phyloP scores from a whole-genome alignment of 2,329 filamentous ascomycete genomes.

The Fusarium bactridioides region DNA sequence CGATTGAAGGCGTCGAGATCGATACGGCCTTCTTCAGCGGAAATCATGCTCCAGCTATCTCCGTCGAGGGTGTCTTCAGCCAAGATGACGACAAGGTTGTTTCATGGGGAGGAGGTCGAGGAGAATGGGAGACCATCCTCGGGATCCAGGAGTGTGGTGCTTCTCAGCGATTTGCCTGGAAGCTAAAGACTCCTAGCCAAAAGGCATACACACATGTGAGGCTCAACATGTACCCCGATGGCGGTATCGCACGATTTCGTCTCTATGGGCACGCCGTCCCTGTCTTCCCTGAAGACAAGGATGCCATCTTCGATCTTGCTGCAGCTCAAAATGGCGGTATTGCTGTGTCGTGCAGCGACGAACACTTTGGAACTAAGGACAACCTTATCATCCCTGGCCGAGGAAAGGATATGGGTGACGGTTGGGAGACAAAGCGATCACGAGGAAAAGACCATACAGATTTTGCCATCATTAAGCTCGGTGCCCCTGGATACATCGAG shows the following conservation, averaged over 20 bases:
- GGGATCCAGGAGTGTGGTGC: slow-evolving; percentile 76
- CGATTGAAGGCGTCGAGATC: slow-evolving; percentile 76
- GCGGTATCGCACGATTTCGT: slow-evolving; percentile 81
- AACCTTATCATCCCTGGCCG: slow-evolving; percentile 82
- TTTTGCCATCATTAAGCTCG: slow-evolving; percentile 81
- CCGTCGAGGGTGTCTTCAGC: slow-evolving; percentile 78
- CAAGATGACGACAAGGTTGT: slow-evolving; percentile 69
- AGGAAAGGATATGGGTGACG: slow-evolving; percentile 86
- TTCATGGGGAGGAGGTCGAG: slow-evolving; percentile 65
- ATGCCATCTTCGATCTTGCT: slow-evolving; percentile 76
- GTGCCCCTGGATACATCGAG: slow-evolving; percentile 69
- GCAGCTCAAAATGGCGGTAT: slow-evolving; percentile 82
- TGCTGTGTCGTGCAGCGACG: slow-evolving; percentile 78
- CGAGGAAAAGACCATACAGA: slow-evolving; percentile 76
- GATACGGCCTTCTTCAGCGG: slow-evolving; percentile 85
- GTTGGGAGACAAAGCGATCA: slow-evolving; percentile 84
- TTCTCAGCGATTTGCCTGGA: slow-evolving; percentile 77
- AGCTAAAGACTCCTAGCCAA: slow-evolving; percentile 63
- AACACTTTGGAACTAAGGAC: slow-evolving; percentile 84
- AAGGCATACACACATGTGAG: slow-evolving; percentile 82
- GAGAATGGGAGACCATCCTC: slow-evolving; percentile 77
- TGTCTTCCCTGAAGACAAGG: slow-evolving; percentile 73
- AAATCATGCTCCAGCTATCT: slow-evolving; percentile 82
- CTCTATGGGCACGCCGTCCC: slow-evolving; percentile 80
- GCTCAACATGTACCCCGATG: slow-evolving; percentile 86